These are phyloP conservation scores for Evernia prunastri DNA, from an alignment of 495 filamentous ascomycete genomes.

Conservation along the genomic window DNA sequence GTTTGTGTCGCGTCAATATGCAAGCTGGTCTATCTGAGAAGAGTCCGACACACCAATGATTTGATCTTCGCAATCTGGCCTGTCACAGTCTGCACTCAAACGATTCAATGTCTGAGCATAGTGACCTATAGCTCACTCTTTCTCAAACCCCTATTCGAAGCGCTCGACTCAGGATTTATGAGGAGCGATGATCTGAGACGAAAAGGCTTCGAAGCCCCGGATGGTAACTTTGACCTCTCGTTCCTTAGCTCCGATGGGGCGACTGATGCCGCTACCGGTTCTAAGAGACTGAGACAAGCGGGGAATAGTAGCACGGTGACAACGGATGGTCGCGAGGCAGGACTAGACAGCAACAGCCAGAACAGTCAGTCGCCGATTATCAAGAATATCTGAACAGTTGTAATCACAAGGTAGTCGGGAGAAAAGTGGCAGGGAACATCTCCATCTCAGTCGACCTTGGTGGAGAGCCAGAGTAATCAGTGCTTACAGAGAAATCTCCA, in stretches of 20 bases:
- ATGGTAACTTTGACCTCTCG: too few relatives aligned
- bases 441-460: too few relatives aligned
- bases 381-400: slow-evolving; percentile 8
- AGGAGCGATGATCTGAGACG: slow-evolving; percentile 12
- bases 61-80: slow-evolving; percentile 2
- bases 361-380: slow-evolving; percentile 13
- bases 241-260: too few relatives aligned
- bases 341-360: slow-evolving; percentile 12
- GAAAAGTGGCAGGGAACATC: too few relatives aligned
- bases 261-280: neutral
- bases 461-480: too few relatives aligned
- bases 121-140: slow-evolving; percentile 3
- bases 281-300: too few relatives aligned
- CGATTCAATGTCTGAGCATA: slow-evolving; percentile 15
- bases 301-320: too few relatives aligned
- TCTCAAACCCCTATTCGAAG: slow-evolving; percentile 11
- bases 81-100: slow-evolving; percentile 14
- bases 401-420: too few relatives aligned
- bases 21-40: slow-evolving; percentile 9
- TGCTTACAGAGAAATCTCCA: too few relatives aligned
- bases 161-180: slow-evolving; percentile 3
- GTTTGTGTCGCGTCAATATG: neutral
- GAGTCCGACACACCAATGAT: neutral
- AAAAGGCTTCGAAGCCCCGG: too few relatives aligned
- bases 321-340: too few relatives aligned